A percentile compares a stretch with the other conserved stretches of the same genome.
These are phyloP conservation scores for Stentor coeruleus DNA, from an alignment of 73 alveolate genomes.

Conservation along the genomic window DNA sequence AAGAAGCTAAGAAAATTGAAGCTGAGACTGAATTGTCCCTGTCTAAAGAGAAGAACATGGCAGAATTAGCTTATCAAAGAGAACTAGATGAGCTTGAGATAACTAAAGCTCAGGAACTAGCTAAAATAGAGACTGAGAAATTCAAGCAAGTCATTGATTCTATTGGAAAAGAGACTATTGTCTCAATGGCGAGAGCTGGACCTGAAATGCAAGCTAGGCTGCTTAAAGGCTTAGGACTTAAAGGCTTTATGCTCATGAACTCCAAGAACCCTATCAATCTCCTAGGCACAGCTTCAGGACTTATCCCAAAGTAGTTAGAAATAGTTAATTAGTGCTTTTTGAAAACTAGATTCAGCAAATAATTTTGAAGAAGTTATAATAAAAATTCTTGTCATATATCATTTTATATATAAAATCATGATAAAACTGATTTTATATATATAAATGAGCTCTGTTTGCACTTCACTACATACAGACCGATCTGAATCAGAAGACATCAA, in stretches of 20 bases:
- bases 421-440: too few species aligned
- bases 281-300: conserved; percentile 67
- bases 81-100: conserved; percentile 60
- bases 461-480: too few species aligned
- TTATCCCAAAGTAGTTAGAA: too few species aligned
- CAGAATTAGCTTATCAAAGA: conserved; percentile 40
- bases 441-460: too few species aligned
- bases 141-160: conserved; percentile 61
- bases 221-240: conserved; percentile 57
- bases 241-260: conserved; percentile 74
- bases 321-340: too few species aligned
- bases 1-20: conserved; percentile 54
- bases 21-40: conserved; percentile 47
- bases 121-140: conserved; percentile 56
- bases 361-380: too few species aligned
- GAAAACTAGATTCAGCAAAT: too few species aligned
- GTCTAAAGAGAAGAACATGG: conserved; percentile 31
- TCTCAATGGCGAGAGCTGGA: conserved; percentile 74
- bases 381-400: too few species aligned
- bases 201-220: conserved; percentile 77
- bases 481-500: too few species aligned
- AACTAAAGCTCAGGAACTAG: conserved; percentile 50
- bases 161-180: conserved; percentile 65
- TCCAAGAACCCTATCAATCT: conserved; percentile 73
- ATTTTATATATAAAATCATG: too few species aligned